Base-by-base conservation (phyloP, 2,329 filamentous ascomycete genomes). In the Stagonosporopsis vannaccii region DNA sequence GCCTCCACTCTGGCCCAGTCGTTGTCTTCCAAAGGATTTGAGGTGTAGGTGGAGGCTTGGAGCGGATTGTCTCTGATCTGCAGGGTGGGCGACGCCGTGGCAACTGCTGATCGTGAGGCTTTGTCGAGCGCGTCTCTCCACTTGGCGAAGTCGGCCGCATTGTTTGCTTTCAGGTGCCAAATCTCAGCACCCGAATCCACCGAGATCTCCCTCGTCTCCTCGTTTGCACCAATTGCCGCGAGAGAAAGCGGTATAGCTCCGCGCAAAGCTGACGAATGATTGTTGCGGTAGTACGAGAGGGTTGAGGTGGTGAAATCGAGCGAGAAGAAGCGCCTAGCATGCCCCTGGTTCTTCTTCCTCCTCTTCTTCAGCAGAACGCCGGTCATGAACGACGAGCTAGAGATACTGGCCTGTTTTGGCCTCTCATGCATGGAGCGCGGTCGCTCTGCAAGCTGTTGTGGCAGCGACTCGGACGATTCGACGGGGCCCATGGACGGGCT, bases 131-230 rank as follows among this genome's bases (percentile, higher is more conserved):
- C 94, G 42, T 85, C 84, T 43, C 89, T 92, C 95, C 95, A 99
- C 17, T 90, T 89, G 42, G 86, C 84, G 72, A 97, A 99, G 60
- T 98, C 94, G 62, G 89, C 90, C 45, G 87, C 85, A 66, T 91
- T 96, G 45, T 85, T 86, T 3, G 95, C 92, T 68, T 88, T 89
- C 26, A 99, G 81, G 78, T 98, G 95, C 95, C 95, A 99, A 23
- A 99, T 87, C 76, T 99, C 95, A 2, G 95, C 93, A 1, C 95
- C 95, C 0, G 95, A 98, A 74, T 99, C 95, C 54, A 99, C 95
- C 37, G 90, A 96, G 49, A 99, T 97, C 75, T 98, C 94, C 61
- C 92, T 86, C 33, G 90, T 87, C 69, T 90, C 87, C 74, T 95
- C 91, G 71, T 97, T 93, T 7, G 92, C 92, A 3, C 93, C 91